Conservation (phyloP, 2,329 filamentous ascomycete genomes). For the Calonectria pauciramosa region DNA sequence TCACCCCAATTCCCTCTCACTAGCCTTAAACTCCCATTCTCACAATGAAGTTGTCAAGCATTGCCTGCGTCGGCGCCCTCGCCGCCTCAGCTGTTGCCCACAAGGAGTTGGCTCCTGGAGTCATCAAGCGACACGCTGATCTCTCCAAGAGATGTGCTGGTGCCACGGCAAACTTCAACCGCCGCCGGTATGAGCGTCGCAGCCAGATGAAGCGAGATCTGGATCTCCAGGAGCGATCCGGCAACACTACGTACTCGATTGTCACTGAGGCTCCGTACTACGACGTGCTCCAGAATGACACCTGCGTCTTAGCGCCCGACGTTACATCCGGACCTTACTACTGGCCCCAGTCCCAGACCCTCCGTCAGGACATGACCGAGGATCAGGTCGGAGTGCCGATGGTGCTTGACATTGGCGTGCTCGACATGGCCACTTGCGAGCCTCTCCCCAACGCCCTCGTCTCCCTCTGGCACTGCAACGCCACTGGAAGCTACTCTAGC, state of each 20-base stretch:
- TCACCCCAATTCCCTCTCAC: neutral
- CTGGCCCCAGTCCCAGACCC: neutral
- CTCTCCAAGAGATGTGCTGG: neutral
- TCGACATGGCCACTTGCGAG: neutral
- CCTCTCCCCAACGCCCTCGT: neutral
- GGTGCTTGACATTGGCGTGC: neutral
- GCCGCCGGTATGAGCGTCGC: neutral
- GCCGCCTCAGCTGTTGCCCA: neutral
- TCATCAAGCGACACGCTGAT: neutral
- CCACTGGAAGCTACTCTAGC: neutral
- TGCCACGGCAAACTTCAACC: neutral
- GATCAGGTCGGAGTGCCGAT: neutral
- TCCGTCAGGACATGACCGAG: conserved; percentile 1
- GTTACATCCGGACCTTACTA: conserved; percentile 3
- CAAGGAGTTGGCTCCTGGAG: neutral
- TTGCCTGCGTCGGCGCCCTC: neutral
- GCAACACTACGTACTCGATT: neutral
- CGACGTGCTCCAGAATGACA: neutral
- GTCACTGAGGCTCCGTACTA: neutral
- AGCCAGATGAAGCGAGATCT: conserved; percentile 2
- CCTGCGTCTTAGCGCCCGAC: neutral
- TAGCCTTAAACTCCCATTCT: neutral
- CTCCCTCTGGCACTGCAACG: neutral
- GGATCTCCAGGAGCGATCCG: neutral
- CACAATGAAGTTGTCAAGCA: neutral